These are phyloP conservation scores for Hygrophorus pudorinus DNA, from an alignment of 768 basidiomycete species.

Conservation along the genomic window DNA sequence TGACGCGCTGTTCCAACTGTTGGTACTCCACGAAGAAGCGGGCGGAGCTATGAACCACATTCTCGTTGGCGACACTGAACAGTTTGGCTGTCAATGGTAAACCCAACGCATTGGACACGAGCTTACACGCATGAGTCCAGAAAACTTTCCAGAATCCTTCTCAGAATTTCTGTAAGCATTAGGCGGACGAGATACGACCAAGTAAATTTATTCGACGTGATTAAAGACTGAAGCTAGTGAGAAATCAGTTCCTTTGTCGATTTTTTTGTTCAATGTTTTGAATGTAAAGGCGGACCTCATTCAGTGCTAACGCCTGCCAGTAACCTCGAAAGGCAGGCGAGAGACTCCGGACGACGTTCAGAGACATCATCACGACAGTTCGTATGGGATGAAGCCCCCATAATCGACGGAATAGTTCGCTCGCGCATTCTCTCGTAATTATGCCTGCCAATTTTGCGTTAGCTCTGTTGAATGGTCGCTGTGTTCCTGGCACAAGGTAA, in stretches of 20 bases:
- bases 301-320: conserved; percentile 77
- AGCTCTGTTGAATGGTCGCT: conserved; percentile 45
- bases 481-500: conserved; percentile 56
- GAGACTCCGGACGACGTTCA: conserved; percentile 64
- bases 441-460: conserved; percentile 50
- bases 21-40: conserved; percentile 69
- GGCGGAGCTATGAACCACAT: conserved; percentile 61
- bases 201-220: conserved; percentile 63
- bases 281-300: conserved; percentile 49
- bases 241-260: conserved; percentile 7
- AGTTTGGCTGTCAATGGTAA: conserved; percentile 11
- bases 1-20: conserved; percentile 68
- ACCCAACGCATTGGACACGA: conserved; percentile 8
- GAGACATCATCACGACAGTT: conserved; percentile 57
- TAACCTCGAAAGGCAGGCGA: conserved; percentile 80
- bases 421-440: conserved; percentile 42
- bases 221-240: conserved; percentile 53
- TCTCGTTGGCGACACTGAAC: conserved; percentile 57
- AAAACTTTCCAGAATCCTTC: conserved; percentile 48
- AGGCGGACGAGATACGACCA: conserved; percentile 55
- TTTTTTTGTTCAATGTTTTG: conserved; percentile 9
- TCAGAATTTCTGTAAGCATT: conserved; percentile 49
- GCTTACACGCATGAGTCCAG: conserved; percentile 71
- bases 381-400: conserved; percentile 55
- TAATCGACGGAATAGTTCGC: conserved; percentile 37